Percentiles rank a stretch among this genome's conserved stretches.
Conservation (phyloP, 2,329 filamentous ascomycete genomes). For the Pseudogymnoascus sp. region DNA sequence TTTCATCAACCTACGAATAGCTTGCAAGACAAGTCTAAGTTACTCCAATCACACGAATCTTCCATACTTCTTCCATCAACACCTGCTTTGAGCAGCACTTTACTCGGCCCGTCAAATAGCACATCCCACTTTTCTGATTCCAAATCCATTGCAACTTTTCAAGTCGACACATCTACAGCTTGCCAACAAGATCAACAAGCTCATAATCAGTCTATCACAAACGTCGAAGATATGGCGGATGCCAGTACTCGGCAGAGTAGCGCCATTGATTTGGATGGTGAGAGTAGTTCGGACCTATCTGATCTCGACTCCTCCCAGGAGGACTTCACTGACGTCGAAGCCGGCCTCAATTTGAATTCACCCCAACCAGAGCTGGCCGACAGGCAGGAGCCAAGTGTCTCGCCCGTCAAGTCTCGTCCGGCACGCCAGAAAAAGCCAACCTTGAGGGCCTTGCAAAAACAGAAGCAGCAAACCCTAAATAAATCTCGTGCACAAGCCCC, state of each 20-base stretch:
- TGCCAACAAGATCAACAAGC: background rate
- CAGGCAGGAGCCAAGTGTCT: background rate
- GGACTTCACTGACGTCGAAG: background rate
- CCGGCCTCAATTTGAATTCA: background rate
- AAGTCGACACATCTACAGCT: background rate
- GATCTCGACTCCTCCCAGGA: background rate
- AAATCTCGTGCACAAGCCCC: background rate
- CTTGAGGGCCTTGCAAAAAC: background rate
- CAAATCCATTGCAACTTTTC: background rate
- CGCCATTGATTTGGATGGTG: background rate
- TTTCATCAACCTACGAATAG: background rate
- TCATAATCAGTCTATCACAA: background rate
- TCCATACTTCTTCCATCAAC: background rate
- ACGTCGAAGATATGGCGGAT: background rate
- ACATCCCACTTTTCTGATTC: background rate
- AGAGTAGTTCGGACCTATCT: background rate
- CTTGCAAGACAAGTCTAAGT: background rate
- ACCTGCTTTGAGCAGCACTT: background rate
- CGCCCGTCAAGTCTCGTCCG: background rate
- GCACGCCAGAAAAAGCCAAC: background rate
- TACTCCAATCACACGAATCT: background rate
- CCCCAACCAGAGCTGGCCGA: background rate
- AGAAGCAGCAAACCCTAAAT: background rate
- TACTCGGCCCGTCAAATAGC: background rate
- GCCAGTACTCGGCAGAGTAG: background rate